These are phyloP conservation scores for Anthostomella pinea DNA, from an alignment of 2,329 filamentous ascomycete genomes.

Conservation along the genomic window DNA sequence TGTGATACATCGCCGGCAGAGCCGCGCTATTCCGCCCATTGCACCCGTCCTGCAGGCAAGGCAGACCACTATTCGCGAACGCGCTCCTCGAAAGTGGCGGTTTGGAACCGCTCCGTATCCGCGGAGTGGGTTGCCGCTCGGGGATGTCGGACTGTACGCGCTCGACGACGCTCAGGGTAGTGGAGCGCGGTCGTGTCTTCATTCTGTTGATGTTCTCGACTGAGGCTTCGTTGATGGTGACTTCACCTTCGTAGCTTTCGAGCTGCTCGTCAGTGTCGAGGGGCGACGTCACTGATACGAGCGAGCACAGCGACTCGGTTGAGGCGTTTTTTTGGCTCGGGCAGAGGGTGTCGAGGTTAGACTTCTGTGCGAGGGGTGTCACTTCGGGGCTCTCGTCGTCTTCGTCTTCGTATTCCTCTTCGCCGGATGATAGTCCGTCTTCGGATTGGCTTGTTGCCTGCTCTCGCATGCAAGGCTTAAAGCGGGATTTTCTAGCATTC, in stretches of 20 bases:
- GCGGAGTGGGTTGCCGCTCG: conserved; percentile 13
- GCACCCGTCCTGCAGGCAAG: conserved; percentile 5
- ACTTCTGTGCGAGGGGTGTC: neutral
- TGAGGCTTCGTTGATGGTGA: neutral
- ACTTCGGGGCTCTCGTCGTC: neutral
- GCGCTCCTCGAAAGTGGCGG: conserved; percentile 27
- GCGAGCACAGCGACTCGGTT: neutral
- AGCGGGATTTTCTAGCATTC: neutral
- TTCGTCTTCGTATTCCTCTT: neutral
- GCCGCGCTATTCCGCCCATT: conserved; percentile 1
- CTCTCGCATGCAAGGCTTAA: neutral
- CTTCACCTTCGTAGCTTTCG: conserved; percentile 10
- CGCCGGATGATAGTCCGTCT: neutral
- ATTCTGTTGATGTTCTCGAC: conserved; percentile 2
- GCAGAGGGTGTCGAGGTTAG: neutral
- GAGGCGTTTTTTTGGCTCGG: neutral
- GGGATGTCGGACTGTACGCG: neutral
- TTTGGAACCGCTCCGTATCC: conserved; percentile 23
- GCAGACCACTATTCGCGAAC: conserved; percentile 10
- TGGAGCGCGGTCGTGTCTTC: neutral
- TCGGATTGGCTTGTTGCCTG: neutral
- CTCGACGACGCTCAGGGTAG: neutral
- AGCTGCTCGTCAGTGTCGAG: conserved; percentile 10
- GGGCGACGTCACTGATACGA: conserved; percentile 1
- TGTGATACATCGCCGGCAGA: conserved; percentile 1